Percentiles rank a stretch among this genome's conserved stretches.
These are phyloP conservation scores for Pterocarpus santalinus DNA, from an alignment of 306 rosid species.

Conservation along the genomic window DNA sequence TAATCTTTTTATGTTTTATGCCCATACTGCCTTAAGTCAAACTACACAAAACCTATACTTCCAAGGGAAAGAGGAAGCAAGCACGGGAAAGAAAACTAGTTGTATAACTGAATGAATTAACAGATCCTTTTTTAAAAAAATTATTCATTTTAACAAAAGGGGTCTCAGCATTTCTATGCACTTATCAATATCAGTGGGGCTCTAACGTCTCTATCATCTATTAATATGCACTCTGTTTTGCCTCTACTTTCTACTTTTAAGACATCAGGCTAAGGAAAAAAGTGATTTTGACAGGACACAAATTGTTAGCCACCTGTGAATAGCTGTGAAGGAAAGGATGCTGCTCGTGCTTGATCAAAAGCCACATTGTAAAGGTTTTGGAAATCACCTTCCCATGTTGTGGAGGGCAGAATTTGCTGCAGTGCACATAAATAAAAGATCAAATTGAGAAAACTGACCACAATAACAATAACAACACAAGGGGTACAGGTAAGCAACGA, in stretches of 20 bases:
- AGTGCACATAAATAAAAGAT: not conserved
- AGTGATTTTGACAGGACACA: constrained; percentile 36
- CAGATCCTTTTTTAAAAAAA: constrained; percentile 8
- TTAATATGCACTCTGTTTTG: constrained; percentile 45
- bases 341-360: constrained; percentile 65
- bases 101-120: constrained; percentile 39
- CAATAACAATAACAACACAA: not conserved
- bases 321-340: constrained; percentile 58
- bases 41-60: constrained; percentile 37
- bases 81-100: constrained; percentile 24
- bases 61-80: not conserved
- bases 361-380: constrained; percentile 57
- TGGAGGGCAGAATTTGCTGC: constrained; percentile 65
- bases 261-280: constrained; percentile 37
- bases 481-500: not conserved
- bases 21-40: constrained; percentile 39
- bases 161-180: constrained; percentile 32
- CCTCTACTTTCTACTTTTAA: constrained; percentile 42
- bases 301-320: constrained; percentile 60
- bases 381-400: constrained; percentile 71
- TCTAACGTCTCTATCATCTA: constrained; percentile 48
- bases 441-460: constrained; percentile 31
- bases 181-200: constrained; percentile 45
- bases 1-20: not conserved
- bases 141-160: constrained; percentile 20